Base-by-base conservation (phyloP, 2,329 filamentous ascomycete genomes). In the Diaporthe sp. region DNA sequence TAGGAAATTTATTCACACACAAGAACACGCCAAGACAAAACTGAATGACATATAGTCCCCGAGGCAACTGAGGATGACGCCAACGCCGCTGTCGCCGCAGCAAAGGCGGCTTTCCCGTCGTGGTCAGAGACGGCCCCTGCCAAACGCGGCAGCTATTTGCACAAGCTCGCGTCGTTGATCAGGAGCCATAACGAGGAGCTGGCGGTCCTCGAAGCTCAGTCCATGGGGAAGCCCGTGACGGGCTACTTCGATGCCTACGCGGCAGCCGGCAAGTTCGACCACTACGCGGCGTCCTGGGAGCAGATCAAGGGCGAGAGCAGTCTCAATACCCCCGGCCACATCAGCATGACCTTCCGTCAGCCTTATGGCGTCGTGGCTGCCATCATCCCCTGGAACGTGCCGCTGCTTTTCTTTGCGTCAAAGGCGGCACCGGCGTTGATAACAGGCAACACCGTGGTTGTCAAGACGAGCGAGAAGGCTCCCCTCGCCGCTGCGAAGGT, bases 381-480 rank as follows among this genome's bases (percentile, higher is more conserved):
- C n/a, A 92, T 92, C 72, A 89, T 91, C 70, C 90, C 90, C 0
- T 92, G 90, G 89, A 91, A 91, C 77, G 85, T 84, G 0, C 86
- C 89, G 0, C 78, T 90, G 3, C 73, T 86, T 2, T 86, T 88
- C 76, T 84, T 88, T 39, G 83, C 81, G 0, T 81, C 82, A 76
- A 91, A 91, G 80, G 77, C 86, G 44, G 88, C 86, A 0, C 87
- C 88, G 0, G 88, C 88, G 0, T 79, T 91, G 44, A 85, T 84
- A 4, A 83, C 85, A 0, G 88, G 88, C 19, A 88, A 88, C 79
- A 86, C 86, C 0, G 84, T 90, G 31, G 86, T 91, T 5, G 76
- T 90, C 31, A 91, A 91, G 81, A 85, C 85, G n/a, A 87, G 85
- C 34, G 89, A 91, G 80, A 90, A 90, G 79, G 85, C 88, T 0